Conservation (phyloP, 345 rosid species). For the Luvunga scandens region DNA sequence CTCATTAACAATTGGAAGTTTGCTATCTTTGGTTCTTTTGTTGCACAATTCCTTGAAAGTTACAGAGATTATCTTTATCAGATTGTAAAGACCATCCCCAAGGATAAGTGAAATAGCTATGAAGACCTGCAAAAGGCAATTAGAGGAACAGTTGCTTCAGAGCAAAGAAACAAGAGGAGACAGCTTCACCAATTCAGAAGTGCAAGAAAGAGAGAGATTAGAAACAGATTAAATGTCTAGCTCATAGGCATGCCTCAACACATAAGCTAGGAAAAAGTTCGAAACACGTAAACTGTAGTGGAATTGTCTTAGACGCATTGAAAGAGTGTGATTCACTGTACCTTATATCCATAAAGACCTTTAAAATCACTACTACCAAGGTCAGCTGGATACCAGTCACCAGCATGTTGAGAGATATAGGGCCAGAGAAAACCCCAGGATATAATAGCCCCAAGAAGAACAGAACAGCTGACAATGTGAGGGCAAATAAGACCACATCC, state of each 20-base stretch:
- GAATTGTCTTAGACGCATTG: background rate
- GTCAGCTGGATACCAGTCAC: slow-evolving; percentile 91
- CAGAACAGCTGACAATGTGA: slow-evolving; percentile 85
- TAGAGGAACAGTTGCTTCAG: background rate
- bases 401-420: slow-evolving; percentile 64
- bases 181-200: background rate
- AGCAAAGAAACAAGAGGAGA: background rate
- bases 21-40: slow-evolving; percentile 43
- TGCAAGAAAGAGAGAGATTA: background rate
- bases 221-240: background rate
- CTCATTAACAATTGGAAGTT: slow-evolving; percentile 55
- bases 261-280: background rate
- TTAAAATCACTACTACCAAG: slow-evolving; percentile 79
- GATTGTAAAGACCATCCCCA: slow-evolving; percentile 87
- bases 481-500: slow-evolving; percentile 98
- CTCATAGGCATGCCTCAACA: background rate
- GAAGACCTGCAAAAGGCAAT: slow-evolving; percentile 56
- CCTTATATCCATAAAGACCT: slow-evolving; percentile 97
- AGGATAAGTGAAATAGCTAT: slow-evolving; percentile 83
- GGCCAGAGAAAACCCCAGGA: slow-evolving; percentile 99
- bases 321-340: slow-evolving; percentile 12
- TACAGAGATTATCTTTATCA: slow-evolving; percentile 66
- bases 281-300: slow-evolving; percentile 4
- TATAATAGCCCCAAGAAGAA: slow-evolving; percentile 83
- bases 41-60: slow-evolving; percentile 60